These are phyloP conservation scores for Podaxis sp. DNA, from an alignment of 768 basidiomycete genomes.

Conservation along the genomic window DNA sequence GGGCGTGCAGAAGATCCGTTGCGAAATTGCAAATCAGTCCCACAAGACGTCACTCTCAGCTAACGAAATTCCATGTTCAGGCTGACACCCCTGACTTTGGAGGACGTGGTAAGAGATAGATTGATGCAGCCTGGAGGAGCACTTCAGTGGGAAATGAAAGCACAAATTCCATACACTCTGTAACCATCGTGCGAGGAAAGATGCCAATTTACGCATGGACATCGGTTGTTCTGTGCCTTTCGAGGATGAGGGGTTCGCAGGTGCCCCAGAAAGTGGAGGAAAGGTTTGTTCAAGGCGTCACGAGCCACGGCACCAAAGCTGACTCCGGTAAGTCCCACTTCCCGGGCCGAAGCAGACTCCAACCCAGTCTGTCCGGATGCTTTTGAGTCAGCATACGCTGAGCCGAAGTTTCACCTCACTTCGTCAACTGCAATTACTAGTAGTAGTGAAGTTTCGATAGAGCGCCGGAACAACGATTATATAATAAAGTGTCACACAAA, in stretches of 20 bases:
- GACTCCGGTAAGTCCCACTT: too few relatives aligned
- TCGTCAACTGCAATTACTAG: too few relatives aligned
- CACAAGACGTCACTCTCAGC: background rate
- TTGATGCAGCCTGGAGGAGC: background rate
- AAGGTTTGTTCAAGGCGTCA: too few relatives aligned
- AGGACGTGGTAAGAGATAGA: background rate
- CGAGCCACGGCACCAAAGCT: too few relatives aligned
- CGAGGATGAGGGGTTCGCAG: background rate
- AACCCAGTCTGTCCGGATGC: too few relatives aligned
- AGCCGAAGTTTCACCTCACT: too few relatives aligned
- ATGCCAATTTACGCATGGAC: background rate
- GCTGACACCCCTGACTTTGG: too few relatives aligned
- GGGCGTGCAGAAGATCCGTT: background rate
- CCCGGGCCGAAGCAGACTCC: too few relatives aligned
- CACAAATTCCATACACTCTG: background rate
- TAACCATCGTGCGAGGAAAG: background rate
- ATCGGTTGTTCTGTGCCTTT: background rate
- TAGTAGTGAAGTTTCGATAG: too few relatives aligned
- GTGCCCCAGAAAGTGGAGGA: background rate
- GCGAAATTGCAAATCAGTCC: background rate
- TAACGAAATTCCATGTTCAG: background rate
- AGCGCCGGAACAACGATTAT: too few relatives aligned
- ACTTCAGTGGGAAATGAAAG: conserved; percentile 5
- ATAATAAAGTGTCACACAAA: too few relatives aligned
- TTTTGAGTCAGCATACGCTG: too few relatives aligned